phyloP scores from a whole-genome alignment of 2,329 filamentous ascomycete genomes.

The Sporothrix pseudoabietina region DNA sequence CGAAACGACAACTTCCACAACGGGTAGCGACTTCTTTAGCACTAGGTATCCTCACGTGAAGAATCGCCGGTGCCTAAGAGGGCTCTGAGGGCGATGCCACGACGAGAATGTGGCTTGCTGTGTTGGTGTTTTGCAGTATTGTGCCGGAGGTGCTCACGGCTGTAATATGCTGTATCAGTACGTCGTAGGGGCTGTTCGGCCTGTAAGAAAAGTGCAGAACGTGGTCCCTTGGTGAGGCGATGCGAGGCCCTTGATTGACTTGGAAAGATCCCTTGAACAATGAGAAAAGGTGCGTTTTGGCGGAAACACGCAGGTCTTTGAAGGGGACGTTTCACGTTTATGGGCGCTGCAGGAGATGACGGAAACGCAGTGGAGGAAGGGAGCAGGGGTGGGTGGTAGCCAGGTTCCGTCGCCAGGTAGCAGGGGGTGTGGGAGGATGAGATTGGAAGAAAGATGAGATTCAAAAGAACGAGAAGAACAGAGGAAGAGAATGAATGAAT shows the following conservation, averaged over 20 bases:
- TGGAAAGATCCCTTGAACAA: not conserved
- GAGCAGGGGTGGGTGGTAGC: conserved; percentile 20
- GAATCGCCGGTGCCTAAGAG: not conserved
- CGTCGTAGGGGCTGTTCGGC: not conserved
- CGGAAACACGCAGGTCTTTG: conserved; percentile 1
- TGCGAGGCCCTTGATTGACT: not conserved
- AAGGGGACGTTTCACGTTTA: conserved; percentile 25
- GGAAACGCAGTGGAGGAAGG: conserved; percentile 10
- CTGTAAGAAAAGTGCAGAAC: not conserved
- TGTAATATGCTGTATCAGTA: too few species aligned
- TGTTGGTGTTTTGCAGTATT: not conserved
- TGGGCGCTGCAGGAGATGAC: conserved; percentile 18
- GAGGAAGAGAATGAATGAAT: conserved; percentile 6
- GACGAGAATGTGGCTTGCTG: conserved; percentile 6
- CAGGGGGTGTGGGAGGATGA: not conserved
- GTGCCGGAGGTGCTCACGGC: not conserved
- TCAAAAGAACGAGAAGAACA: not conserved
- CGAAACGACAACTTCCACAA: not conserved
- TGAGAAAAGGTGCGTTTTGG: not conserved
- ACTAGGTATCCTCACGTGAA: not conserved
- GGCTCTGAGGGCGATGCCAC: not conserved
- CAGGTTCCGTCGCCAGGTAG: conserved; percentile 15
- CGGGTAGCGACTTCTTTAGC: not conserved
- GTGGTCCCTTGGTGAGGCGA: conserved; percentile 11
- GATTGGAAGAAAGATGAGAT: not conserved